These are phyloP conservation scores for Pyrenula massariospora DNA, from an alignment of 495 filamentous ascomycete species.

Conservation along the genomic window DNA sequence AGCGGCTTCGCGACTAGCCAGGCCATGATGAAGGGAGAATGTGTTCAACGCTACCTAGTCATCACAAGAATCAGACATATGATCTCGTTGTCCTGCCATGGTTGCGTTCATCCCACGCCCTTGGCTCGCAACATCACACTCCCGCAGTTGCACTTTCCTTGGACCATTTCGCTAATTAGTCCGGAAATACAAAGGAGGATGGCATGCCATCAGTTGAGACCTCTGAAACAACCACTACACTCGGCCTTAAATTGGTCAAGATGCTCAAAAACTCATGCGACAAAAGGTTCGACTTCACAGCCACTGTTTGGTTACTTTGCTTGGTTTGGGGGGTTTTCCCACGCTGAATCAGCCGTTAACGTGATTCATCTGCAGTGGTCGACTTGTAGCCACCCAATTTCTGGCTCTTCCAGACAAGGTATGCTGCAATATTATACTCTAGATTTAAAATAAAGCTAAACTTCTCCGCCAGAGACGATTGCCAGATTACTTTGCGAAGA, in stretches of 20 bases:
- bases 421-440: constrained; percentile 2
- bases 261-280: constrained; percentile 55
- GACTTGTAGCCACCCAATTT: constrained; percentile 59
- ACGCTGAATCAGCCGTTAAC: no score
- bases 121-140: no score
- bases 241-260: constrained; percentile 53
- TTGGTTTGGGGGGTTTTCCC: no score
- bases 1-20: no score
- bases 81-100: no score
- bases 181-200: constrained; percentile 7
- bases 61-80: no score
- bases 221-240: constrained; percentile 49
- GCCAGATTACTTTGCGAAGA: constrained; percentile 63
- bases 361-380: constrained; percentile 16
- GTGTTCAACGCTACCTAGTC: no score
- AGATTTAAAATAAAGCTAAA: neutral
- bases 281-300: constrained; percentile 53
- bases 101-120: no score
- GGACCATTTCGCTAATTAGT: no score
- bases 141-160: no score
- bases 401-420: constrained; percentile 50
- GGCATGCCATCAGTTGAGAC: constrained; percentile 26
- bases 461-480: constrained; percentile 29
- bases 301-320: no score
- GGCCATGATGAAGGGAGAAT: no score